Evolutionary conservation across 2,329 filamentous ascomycete species (phyloP).

Genomic region (Fusarium sp.): DNA sequence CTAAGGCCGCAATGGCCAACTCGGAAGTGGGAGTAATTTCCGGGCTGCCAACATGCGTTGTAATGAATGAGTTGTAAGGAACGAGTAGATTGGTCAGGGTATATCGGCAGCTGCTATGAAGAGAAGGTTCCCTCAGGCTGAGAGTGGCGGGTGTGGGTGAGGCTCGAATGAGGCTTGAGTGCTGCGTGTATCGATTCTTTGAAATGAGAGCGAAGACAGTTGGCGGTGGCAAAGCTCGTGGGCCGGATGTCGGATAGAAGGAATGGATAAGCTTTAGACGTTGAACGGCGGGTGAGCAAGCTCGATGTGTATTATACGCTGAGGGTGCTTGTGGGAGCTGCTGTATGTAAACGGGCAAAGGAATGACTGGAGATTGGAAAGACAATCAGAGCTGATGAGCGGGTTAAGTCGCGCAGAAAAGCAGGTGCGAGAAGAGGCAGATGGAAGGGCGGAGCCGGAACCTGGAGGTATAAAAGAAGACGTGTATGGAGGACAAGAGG

Average conservation of each 20-base stretch:
- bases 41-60: conserved; percentile 47
- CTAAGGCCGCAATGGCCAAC: conserved; percentile 51
- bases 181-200: conserved; percentile 29
- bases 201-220: conserved; percentile 47
- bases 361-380: conserved; percentile 48
- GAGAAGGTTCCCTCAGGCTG: conserved; percentile 39
- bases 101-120: conserved; percentile 39
- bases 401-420: conserved; percentile 45
- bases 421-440: conserved; percentile 44
- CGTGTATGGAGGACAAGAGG: conserved; percentile 47
- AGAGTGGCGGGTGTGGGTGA: conserved; percentile 19
- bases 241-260: conserved; percentile 26
- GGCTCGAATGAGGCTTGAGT: conserved; percentile 7
- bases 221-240: conserved; percentile 35
- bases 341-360: conserved; percentile 40
- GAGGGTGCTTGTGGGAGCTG: conserved; percentile 39
- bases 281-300: conserved; percentile 32
- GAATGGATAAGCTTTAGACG: conserved; percentile 34
- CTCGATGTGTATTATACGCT: conserved; percentile 45
- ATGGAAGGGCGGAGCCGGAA: conserved; percentile 48
- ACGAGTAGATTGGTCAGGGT: conserved; percentile 43
- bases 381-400: conserved; percentile 43
- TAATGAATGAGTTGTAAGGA: conserved; percentile 46
- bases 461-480: conserved; percentile 52
- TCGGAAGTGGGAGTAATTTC: conserved; percentile 51